Base-by-base conservation (phyloP, 495 filamentous ascomycete species). In the Hamigera avellanea region DNA sequence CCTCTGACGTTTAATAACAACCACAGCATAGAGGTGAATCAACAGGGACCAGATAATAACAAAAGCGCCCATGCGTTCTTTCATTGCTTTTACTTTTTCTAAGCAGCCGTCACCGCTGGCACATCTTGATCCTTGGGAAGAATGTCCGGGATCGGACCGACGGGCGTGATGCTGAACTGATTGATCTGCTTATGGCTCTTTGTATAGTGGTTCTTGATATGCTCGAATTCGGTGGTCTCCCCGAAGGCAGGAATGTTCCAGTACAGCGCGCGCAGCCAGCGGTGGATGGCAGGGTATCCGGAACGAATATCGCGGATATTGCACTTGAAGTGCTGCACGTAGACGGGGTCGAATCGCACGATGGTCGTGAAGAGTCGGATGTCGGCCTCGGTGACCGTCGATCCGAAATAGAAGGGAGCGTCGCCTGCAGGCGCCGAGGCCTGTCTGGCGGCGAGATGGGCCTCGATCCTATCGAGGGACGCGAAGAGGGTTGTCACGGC, bases 291-390 rank as follows among this genome's bases (percentile, higher is more conserved):
- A 17, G 81, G 81, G 48, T 77, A 89, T 5, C 83, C 86, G 15
- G 72, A 75, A 2, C 87, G 62, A 39, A 95, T 93, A 59, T 85
- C 84, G 6, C 78, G 69, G 26, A 93, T 56, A 53, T 95, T 95
- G 52, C 81, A 87, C 66, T 93, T 93, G 68, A 95, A 95, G 57
- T 93, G 84, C 67, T 91, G 85, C 3, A 93, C 85, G 48, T 94
- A 94, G 27, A 91, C 83, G 9, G 75, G 68, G 48, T 94, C 86
- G 60, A 94, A 94, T 21, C 86, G 74, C 38, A 89, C 61, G 32
- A 93, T 78, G 4, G 86, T 93, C 2, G 84, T 83, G 64, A 75
- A 91, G 19, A 91, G 66, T 14, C 86, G 63, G 35, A 95, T 70
- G 59, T 95, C 87, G 0, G 76, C 76, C 64, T 95, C 87, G 2